Base-by-base conservation (phyloP, 768 basidiomycete genomes). In the Pisolithus microcarpus region DNA sequence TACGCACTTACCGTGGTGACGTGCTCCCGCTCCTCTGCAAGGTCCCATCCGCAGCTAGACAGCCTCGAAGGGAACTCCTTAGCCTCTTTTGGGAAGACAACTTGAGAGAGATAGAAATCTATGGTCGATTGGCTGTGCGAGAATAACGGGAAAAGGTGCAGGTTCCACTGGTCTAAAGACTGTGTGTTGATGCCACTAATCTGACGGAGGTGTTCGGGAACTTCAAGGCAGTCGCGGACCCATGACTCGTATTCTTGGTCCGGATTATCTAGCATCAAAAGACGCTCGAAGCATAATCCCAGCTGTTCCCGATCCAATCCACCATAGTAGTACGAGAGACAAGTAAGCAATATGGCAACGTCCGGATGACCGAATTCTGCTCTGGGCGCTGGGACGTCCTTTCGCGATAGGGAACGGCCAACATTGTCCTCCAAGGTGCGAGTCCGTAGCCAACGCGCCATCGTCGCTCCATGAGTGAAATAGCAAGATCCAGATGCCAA, bases 281-380 rank as follows among this genome's bases (percentile, higher is more conserved):
- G 61, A 6, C 68, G 58, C 18, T 70, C 58, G 23, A 80, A 73
- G 26, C 64, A 69, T 2, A 50, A 24, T 21, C 56, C 59, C 4
- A 80, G 49, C 43, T 80, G 75, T 1, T 63, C 49, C 10, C 65
- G 52, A 1, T 59, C 65, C 7, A 80, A 64, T 8, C 79, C 78
- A 1, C 61, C 60, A 44, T 79, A 79, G 46, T 79, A 78, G 49
- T 79, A 79, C 1, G 67, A 68, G 28, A 79, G 59, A 48, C 71
- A 78, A 0, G 78, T 79, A 47, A 79, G 60, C 11, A 63, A 50
- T 45, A 79, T 62, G 0, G 70, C 67, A 5, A 78, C 64, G 21
- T 80, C 79, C 0, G 78, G 78, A 55, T 80, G 78, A 5, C 74
- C 75, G 43, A 80, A 80, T 44, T 80, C 76, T 38, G 77, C 70